Conservation (phyloP, 306 rosid species). For the Gynostemma pentaphyllum region DNA sequence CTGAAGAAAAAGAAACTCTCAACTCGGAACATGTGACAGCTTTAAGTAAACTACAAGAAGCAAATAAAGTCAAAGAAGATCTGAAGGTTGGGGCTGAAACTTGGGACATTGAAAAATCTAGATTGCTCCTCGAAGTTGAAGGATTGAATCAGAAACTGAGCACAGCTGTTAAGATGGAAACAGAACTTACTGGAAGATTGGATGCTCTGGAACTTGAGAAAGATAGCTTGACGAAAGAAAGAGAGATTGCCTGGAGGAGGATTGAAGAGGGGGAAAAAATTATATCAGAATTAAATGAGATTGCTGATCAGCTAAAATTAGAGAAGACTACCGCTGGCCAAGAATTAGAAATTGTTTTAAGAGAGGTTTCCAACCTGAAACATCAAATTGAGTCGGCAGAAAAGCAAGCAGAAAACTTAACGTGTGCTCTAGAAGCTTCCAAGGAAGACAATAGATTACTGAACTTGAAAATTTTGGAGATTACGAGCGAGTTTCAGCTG, state of each 20-base stretch:
- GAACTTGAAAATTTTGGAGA: slow-evolving; percentile 35
- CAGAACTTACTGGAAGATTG: slow-evolving; percentile 32
- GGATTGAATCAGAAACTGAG: slow-evolving; percentile 10
- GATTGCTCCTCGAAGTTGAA: slow-evolving; percentile 5
- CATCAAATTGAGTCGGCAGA: slow-evolving; percentile 43
- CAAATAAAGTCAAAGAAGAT: slow-evolving; percentile 13
- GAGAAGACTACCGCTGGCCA: slow-evolving; percentile 38
- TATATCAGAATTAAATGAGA: slow-evolving; percentile 28
- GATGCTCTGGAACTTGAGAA: slow-evolving; percentile 27
- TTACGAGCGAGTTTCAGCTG: slow-evolving; percentile 38
- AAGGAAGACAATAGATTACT: slow-evolving; percentile 54
- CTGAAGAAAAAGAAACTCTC: slow-evolving; percentile 40
- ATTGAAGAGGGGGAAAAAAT: slow-evolving; percentile 47
- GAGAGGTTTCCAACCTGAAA: slow-evolving; percentile 35
- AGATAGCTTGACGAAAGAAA: slow-evolving; percentile 28
- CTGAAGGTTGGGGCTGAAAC: not conserved
- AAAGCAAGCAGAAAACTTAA: slow-evolving; percentile 31
- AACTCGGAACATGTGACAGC: slow-evolving; percentile 36
- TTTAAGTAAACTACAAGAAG: slow-evolving; percentile 10
- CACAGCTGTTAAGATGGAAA: slow-evolving; percentile 2
- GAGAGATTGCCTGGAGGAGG: slow-evolving; percentile 30
- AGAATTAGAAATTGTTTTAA: slow-evolving; percentile 40
- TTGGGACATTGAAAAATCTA: slow-evolving; percentile 2
- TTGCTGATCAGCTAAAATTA: slow-evolving; percentile 37
- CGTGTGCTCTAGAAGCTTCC: slow-evolving; percentile 29